Base-by-base conservation (phyloP, 768 basidiomycete genomes). In the Neoboletus subvelutipes region DNA sequence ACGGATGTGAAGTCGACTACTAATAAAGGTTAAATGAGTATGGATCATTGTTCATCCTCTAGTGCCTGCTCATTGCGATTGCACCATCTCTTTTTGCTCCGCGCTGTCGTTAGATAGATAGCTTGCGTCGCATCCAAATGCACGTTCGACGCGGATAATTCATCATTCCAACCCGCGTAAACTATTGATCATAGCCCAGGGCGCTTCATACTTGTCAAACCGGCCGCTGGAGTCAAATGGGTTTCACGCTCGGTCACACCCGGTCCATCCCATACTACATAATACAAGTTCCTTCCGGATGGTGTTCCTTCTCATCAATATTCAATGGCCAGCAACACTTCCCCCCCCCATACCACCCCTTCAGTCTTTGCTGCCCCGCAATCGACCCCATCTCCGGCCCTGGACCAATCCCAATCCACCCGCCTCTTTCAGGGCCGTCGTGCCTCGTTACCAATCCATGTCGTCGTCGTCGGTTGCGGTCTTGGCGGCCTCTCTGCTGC, bases 391-490 rank as follows among this genome's bases (percentile, higher is more conserved):
- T 29, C 29, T 29, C 29, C 34, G 34, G 34, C 34, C 37, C 37
- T 39, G 37, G 26, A 47, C 34, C 2, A n/a, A n/a, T n/a, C n/a
- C n/a, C n/a, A 22, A 15, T 1, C 41, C 4, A 15, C 10, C 11
- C 24, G 7, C 0, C 60, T 72, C 36, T 67, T 69, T 51, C 56
- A 67, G 26, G 68, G 70, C 0, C 59, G 71, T 15, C 50, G 46
- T 9, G 71, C 71, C 1, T 3, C 55, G 1, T 55, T 69, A 2
- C 47, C 72, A 12, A 67, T 78, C 8, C 59, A 73, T 47, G 61
- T 82, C 51, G 67, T 77, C 47, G 70, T 83, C 52, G 77, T 83
- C 13, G 81, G 82, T 5, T 79, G 78, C 43, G 82, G 82, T 13
- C 71, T 83, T 1, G 82, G 77, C 2, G 82, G 82, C 13, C 69